A percentile compares a stretch with the other conserved stretches of the same genome.
phyloP scores from a whole-genome alignment of 2,329 filamentous ascomycete species.

The Pseudogymnoascus sp. region DNA sequence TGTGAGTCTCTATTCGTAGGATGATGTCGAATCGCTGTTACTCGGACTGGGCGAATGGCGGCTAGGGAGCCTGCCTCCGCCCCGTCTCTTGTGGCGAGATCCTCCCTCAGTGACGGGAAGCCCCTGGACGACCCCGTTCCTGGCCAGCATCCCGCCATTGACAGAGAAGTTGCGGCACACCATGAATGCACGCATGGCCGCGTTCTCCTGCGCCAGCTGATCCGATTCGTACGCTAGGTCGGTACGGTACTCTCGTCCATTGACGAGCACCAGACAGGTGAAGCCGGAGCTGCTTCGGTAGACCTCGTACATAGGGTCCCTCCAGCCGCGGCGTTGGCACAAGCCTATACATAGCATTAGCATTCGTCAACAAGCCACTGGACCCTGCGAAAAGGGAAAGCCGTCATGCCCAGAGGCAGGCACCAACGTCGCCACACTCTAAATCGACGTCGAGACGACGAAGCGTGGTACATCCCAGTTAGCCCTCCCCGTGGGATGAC shows the following conservation, averaged over 20 bases:
- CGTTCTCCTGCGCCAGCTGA: slow-evolving; percentile 79
- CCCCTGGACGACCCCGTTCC: slow-evolving; percentile 60
- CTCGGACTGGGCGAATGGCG: slow-evolving; percentile 26
- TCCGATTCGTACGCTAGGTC: slow-evolving; percentile 78
- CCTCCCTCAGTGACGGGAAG: slow-evolving; percentile 40
- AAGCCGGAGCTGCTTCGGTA: slow-evolving; percentile 67
- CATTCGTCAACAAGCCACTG: slow-evolving; percentile 8
- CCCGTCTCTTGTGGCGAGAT: slow-evolving; percentile 23
- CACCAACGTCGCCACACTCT: slow-evolving; percentile 10
- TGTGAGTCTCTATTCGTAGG: slow-evolving; percentile 15
- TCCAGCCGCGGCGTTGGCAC: slow-evolving; percentile 90
- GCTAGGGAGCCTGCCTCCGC: slow-evolving; percentile 20
- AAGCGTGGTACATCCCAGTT: slow-evolving; percentile 5
- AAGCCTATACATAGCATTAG: slow-evolving; percentile 53
- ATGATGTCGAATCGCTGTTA: slow-evolving; percentile 28
- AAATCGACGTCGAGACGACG: slow-evolving; percentile 2
- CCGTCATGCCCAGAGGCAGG: slow-evolving; percentile 6
- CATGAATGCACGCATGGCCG: slow-evolving; percentile 93
- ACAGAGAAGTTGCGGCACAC: slow-evolving; percentile 96
- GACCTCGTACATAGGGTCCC: slow-evolving; percentile 79
- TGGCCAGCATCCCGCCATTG: slow-evolving; percentile 82
- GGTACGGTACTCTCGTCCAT: slow-evolving; percentile 93
- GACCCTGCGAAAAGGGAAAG: slow-evolving; percentile 1
- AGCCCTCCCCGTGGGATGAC: slow-evolving; percentile 2
- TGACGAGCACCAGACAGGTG: slow-evolving; percentile 86